Percentiles rank a stretch among this genome's conserved stretches.
Conservation (phyloP, 257 asterid species). For the Prunella vulgaris region DNA sequence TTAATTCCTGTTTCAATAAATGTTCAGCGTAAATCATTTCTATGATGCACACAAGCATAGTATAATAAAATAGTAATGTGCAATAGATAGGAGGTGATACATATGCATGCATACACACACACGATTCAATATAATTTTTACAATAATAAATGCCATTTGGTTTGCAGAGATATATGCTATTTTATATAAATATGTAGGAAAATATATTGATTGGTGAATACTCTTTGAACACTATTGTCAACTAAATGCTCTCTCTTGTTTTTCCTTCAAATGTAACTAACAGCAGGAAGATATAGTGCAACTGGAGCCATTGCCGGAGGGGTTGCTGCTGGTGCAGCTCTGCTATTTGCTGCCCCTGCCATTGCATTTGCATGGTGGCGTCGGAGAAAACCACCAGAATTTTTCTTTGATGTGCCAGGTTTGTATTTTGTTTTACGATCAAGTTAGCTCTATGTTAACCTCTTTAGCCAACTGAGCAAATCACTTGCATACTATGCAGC, state of each 20-base stretch:
- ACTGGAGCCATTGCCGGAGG: slow-evolving; percentile 63
- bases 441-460: background rate
- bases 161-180: background rate
- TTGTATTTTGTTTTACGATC: background rate
- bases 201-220: background rate
- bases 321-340: slow-evolving; percentile 62
- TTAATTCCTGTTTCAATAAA: background rate
- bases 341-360: slow-evolving; percentile 60
- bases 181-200: background rate
- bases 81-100: background rate
- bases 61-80: background rate
- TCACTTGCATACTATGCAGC: slow-evolving; percentile 27
- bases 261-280: background rate
- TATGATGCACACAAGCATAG: background rate
- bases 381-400: slow-evolving; percentile 50
- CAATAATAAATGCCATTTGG: no score
- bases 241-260: background rate
- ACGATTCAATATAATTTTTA: no score
- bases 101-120: background rate
- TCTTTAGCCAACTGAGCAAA: slow-evolving; percentile 2
- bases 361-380: slow-evolving; percentile 68
- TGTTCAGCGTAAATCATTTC: background rate
- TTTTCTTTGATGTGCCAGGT: slow-evolving; percentile 63
- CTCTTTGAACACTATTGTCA: background rate
- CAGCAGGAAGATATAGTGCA: slow-evolving; percentile 39